Base-by-base conservation (phyloP, 108 stramenopile species). In the Cylindrotheca closterium region DNA sequence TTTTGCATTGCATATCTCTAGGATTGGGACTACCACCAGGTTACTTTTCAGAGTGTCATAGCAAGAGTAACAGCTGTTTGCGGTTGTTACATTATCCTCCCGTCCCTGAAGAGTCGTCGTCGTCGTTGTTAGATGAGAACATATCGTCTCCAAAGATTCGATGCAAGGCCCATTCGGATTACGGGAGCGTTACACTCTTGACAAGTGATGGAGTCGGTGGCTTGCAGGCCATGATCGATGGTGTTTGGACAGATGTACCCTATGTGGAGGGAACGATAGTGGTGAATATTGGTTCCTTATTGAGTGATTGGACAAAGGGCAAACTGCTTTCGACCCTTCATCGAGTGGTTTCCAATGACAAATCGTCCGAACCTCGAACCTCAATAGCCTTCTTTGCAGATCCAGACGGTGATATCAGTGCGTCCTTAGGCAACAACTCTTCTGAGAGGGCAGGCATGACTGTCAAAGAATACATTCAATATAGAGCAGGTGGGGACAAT, bases 81-180 rank as follows among this genome's bases (percentile, higher is more conserved):
- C 74, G 87, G 25, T 65, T 88, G 2, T n/a, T 88, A 8, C 29
- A 70, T 23, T 88, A 88, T 51, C 69, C 34, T 28, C 10, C 10
- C 7, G 7, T 42, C 10, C 7, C 7, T 7, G 42, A 29, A 0
- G 70, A 67, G 18, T 47, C 73, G 22, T 17, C 65, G 27, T 37
- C 54, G 22, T n/a, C 37, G 8, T 18, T 2, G 3, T 24, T 26
- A 29, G 52, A 65, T 3, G 25, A 59, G 2, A 37, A 68, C 24
- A 22, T 7, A 3, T 15, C 26, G 23, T 17, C 4, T 3, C 8
- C 2, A 10, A 33, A 51, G 54, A 51, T 82, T 65, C 68, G 87
- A 21, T 88, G 87, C 72, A 88, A 85, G 69, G 82, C 82, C 32
- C 87, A 88, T 73, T 84, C 82, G 12, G 87, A 88, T 56, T 88